These are phyloP conservation scores for Mrakia frigida DNA, from an alignment of 768 basidiomycete species.

Conservation along the genomic window DNA sequence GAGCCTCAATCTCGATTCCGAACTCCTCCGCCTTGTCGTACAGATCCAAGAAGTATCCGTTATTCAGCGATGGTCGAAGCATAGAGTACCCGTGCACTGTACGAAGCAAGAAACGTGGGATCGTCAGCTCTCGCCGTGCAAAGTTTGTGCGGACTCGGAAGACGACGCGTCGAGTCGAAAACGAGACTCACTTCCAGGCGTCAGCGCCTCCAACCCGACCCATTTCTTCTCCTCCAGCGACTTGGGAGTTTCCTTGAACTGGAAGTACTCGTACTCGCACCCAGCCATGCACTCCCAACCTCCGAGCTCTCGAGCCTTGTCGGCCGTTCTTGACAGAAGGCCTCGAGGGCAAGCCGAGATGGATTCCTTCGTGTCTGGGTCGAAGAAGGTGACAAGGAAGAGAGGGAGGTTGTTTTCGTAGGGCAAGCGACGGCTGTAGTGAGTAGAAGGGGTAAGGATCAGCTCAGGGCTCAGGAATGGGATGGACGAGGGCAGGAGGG, in stretches of 20 bases:
- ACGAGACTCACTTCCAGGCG: conserved; percentile 76
- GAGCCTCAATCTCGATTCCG: conserved; percentile 75
- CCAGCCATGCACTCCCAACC: conserved; percentile 72
- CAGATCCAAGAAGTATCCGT: conserved; percentile 79
- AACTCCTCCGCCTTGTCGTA: conserved; percentile 66
- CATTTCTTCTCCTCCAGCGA: conserved; percentile 74
- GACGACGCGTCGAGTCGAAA: not conserved
- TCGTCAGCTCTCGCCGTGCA: not conserved
- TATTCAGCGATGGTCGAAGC: conserved; percentile 59
- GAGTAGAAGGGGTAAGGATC: not conserved
- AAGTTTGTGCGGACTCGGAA: too few relatives aligned
- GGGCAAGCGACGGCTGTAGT: conserved; percentile 62
- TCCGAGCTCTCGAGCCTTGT: conserved; percentile 45
- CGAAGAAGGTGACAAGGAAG: conserved; percentile 83
- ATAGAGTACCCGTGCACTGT: conserved; percentile 96
- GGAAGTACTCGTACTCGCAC: conserved; percentile 73
- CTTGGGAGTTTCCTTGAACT: conserved; percentile 66
- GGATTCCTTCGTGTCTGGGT: conserved; percentile 68
- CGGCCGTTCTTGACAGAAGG: conserved; percentile 59
- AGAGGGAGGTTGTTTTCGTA: conserved; percentile 91
- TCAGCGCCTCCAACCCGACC: conserved; percentile 66
- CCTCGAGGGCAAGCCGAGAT: conserved; percentile 81
- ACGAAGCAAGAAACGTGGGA: not conserved
- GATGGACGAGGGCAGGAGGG: not conserved
- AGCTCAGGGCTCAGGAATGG: not conserved